Conservation (phyloP, 2,329 filamentous ascomycete genomes). For the Paracoccidioides brasiliensis region DNA sequence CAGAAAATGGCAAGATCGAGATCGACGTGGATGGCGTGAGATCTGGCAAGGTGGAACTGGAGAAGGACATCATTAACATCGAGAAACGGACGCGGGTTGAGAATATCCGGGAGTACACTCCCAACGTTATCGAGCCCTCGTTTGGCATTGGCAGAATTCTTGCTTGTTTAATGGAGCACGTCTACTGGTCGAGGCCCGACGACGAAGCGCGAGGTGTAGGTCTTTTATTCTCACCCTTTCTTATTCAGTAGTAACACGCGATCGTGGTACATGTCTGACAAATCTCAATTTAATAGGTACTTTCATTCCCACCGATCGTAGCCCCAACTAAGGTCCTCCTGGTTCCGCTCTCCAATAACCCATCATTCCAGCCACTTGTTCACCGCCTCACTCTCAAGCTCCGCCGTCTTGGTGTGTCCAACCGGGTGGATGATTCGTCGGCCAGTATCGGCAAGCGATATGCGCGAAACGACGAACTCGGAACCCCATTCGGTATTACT, state of each 20-base stretch:
- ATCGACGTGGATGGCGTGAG: slow-evolving; percentile 57
- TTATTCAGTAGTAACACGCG: slow-evolving; percentile 1
- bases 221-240: slow-evolving; percentile 15
- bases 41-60: slow-evolving; percentile 64
- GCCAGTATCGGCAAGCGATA: slow-evolving; percentile 93
- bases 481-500: slow-evolving; percentile 85
- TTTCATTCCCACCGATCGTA: slow-evolving; percentile 62
- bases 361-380: slow-evolving; percentile 66
- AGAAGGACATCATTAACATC: slow-evolving; percentile 67
- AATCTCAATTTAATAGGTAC: slow-evolving; percentile 36
- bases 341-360: slow-evolving; percentile 71
- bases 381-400: slow-evolving; percentile 62
- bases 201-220: slow-evolving; percentile 79
- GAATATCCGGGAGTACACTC: slow-evolving; percentile 79
- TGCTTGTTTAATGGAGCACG: slow-evolving; percentile 86
- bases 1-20: slow-evolving; percentile 59
- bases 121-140: slow-evolving; percentile 93
- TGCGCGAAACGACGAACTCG: slow-evolving; percentile 86
- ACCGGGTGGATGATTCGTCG: slow-evolving; percentile 76
- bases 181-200: slow-evolving; percentile 79
- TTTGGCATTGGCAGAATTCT: slow-evolving; percentile 94
- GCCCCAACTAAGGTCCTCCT: slow-evolving; percentile 94
- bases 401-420: slow-evolving; percentile 63
- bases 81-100: slow-evolving; percentile 73
- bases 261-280: slow-evolving; percentile 6